A percentile compares a stretch with the other conserved stretches of the same genome.
These are phyloP conservation scores for Leersia perrieri DNA, from an alignment of 176 grass and related monocot species.

Conservation along the genomic window DNA sequence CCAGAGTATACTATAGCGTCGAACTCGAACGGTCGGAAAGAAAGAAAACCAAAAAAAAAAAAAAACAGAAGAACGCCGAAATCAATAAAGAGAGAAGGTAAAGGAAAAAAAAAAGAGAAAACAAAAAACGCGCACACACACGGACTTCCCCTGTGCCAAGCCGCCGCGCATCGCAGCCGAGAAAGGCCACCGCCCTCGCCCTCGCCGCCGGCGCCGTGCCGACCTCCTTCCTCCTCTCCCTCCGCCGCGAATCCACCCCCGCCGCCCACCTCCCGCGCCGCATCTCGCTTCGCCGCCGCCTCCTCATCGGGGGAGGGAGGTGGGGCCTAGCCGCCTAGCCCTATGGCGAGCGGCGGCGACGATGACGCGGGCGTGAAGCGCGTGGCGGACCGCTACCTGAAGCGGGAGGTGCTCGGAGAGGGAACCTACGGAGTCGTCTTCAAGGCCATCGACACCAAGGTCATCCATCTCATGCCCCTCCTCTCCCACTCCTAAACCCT, in stretches of 20 bases:
- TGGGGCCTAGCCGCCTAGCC: constrained; percentile 1
- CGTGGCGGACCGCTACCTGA: constrained; percentile 78
- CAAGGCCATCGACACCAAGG: constrained; percentile 95
- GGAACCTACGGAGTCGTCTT: constrained; percentile 91
- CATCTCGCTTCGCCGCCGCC: not conserved
- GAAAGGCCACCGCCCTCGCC: not conserved
- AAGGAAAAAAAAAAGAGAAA: not conserved
- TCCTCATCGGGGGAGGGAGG: not conserved
- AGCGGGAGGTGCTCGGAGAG: constrained; percentile 83
- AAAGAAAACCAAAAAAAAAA: not conserved
- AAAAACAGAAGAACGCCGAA: not conserved
- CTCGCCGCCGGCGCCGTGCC: not conserved
- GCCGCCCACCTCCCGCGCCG: not conserved
- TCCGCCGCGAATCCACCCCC: not conserved
- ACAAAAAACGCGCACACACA: not conserved
- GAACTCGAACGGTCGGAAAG: not conserved
- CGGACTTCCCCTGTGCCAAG: constrained; percentile 14
- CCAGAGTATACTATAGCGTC: not conserved
- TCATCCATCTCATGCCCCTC: not conserved
- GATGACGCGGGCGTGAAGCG: constrained; percentile 62
- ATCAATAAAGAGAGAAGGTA: not conserved
- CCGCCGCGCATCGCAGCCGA: constrained; percentile 5
- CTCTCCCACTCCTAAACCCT: constrained; percentile 8
- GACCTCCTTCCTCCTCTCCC: not conserved
- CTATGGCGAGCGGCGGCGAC: constrained; percentile 45